Percentiles rank a stretch among this genome's conserved stretches.
Conservation (phyloP, 768 basidiomycete genomes). For the Myochromella boudieri region DNA sequence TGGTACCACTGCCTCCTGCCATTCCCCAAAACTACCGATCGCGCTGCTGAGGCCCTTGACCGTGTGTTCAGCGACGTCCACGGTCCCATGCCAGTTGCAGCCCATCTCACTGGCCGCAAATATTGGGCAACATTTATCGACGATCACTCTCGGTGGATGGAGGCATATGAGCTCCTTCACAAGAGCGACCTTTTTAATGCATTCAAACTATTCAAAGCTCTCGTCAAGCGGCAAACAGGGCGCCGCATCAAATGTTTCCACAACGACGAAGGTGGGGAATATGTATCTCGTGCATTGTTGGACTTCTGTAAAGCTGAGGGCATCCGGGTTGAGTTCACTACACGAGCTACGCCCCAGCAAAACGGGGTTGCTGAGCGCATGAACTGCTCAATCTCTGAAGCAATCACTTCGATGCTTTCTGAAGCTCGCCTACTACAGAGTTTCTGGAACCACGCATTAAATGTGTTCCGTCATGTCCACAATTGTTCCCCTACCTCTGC, state of each 20-base stretch:
- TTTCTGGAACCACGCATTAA: too few relatives aligned
- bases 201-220: conserved; percentile 31
- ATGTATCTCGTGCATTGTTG: conserved; percentile 21
- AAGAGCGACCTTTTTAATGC: conserved; percentile 23
- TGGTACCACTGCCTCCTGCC: not conserved
- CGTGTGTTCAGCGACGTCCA: conserved; percentile 1
- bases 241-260: conserved; percentile 20
- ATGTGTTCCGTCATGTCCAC: not conserved
- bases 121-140: conserved; percentile 1
- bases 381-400: conserved; percentile 34
- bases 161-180: not conserved
- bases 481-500: not conserved
- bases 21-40: not conserved
- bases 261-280: conserved; percentile 36
- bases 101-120: not conserved
- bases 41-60: not conserved
- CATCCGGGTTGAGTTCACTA: conserved; percentile 19
- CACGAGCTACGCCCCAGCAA: conserved; percentile 30
- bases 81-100: not conserved
- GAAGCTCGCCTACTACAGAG: not conserved
- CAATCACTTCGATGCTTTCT: conserved; percentile 11
- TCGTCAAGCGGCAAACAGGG: conserved; percentile 26
- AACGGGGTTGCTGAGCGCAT: conserved; percentile 42
- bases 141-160: not conserved
- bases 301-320: conserved; percentile 20